Base-by-base conservation (phyloP, 2,329 filamentous ascomycete species). In the Calonectria leucothoes region DNA sequence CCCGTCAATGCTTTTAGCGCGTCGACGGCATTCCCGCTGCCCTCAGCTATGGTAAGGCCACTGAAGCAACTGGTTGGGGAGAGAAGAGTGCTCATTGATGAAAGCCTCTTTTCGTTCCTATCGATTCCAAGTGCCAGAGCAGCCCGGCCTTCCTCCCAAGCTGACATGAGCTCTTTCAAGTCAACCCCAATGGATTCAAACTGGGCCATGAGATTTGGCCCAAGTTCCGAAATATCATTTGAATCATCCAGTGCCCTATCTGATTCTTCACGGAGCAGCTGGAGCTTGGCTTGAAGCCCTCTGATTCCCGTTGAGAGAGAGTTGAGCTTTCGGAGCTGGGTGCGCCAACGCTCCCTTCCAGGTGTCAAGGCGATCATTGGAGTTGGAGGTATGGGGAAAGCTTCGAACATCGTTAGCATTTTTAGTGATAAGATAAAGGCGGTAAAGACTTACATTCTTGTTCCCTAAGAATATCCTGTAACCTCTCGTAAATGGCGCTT, bases 101-200 rank as follows among this genome's bases (percentile, higher is more conserved):
- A 93, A 29, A 93, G 84, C 42, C 92, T 88, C 82, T 93, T 93
- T 83, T 95, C 93, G 82, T 96, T 95, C 72, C 93, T 92, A 83
- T 97, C 93, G 80, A 98, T 94, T 77, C 94, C 96, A 69, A 92
- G 91, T 59, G 95, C 92, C 66, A 99, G 87, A 7, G 95, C 93
- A n/a, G 93, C 91, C 83, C 94, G 96, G 65, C 96, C 97, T 66
- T 93, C 91, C 80, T 97, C 95, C 96, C 96, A 98, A 75, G 95
- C 94, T 75, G 94, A 90, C 84, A 96, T 92, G 64, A 98, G 86
- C 52, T 93, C 91, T 82, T 93, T 93, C 55, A 99, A 89, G 81
- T 99, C 97, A 31, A 93, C 89, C 3, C 97, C 97, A 75, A 99
- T 97, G 6, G 95, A 96, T 70, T 99, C 97, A 83, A 98, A 99